A percentile compares a stretch with the other conserved stretches of the same genome.
These are phyloP conservation scores for Yarrowia alimentaria DNA, from an alignment of 805 yeast genomes.

Conservation along the genomic window DNA sequence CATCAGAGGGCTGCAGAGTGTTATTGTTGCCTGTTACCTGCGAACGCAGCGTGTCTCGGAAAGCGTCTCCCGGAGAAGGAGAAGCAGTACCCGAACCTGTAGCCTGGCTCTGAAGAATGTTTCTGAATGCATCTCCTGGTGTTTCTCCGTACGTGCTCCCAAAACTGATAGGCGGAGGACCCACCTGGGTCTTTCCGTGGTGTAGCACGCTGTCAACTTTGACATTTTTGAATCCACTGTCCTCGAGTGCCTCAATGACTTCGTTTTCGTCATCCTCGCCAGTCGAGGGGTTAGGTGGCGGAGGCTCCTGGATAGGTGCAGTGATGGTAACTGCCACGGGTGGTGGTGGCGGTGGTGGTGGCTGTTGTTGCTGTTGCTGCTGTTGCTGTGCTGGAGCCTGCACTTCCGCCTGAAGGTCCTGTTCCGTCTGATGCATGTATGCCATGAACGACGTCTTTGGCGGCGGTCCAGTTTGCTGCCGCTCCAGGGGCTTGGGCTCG, in stretches of 20 bases:
- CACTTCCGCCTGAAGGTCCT: slow-evolving; percentile 30
- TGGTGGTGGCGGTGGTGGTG: slow-evolving; percentile 19
- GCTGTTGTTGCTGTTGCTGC: background rate
- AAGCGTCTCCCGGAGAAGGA: slow-evolving; percentile 11
- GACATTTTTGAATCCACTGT: slow-evolving; percentile 71
- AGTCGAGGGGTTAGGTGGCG: slow-evolving; percentile 8
- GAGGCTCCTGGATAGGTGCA: background rate
- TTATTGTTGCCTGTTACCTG: slow-evolving; percentile 13
- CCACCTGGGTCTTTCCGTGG: slow-evolving; percentile 54
- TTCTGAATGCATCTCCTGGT: slow-evolving; percentile 21
- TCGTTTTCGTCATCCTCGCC: slow-evolving; percentile 62
- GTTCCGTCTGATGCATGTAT: slow-evolving; percentile 4
- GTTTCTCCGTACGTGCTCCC: slow-evolving; percentile 18
- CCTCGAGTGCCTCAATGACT: slow-evolving; percentile 70
- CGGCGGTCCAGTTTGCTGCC: slow-evolving; percentile 31
- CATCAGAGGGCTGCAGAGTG: slow-evolving; percentile 6
- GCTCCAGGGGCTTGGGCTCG: slow-evolving; percentile 32
- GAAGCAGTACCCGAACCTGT: slow-evolving; percentile 9
- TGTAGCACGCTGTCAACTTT: slow-evolving; percentile 74
- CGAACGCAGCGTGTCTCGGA: slow-evolving; percentile 5
- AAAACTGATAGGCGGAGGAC: slow-evolving; percentile 42
- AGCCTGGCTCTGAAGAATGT: slow-evolving; percentile 23
- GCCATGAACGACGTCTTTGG: slow-evolving; percentile 14
- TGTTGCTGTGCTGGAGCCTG: background rate
- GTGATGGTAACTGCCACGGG: background rate